Percentiles rank a stretch among this genome's conserved stretches.
These are phyloP conservation scores for Syzygium aqueum DNA, from an alignment of 345 rosid genomes.

Conservation along the genomic window DNA sequence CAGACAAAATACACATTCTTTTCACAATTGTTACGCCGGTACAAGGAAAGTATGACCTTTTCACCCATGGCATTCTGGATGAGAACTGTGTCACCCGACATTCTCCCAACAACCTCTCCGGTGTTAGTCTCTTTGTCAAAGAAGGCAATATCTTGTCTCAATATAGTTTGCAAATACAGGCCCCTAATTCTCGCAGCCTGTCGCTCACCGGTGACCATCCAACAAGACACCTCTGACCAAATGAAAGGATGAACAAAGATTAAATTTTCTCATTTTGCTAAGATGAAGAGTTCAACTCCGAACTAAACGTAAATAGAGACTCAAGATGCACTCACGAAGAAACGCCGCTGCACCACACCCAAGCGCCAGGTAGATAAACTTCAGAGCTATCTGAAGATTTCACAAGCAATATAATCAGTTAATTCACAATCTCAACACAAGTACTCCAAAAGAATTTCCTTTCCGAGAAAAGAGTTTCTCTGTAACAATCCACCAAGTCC, in stretches of 20 bases:
- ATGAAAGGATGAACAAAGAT: neutral
- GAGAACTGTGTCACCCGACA: slow-evolving; percentile 91
- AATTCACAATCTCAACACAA: neutral
- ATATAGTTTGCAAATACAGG: slow-evolving; percentile 54
- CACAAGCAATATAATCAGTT: neutral
- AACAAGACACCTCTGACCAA: slow-evolving; percentile 62
- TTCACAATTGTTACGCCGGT: neutral
- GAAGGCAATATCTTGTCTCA: slow-evolving; percentile 73
- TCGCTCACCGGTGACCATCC: slow-evolving; percentile 89
- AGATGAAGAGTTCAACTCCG: neutral
- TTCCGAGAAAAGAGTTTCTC: neutral
- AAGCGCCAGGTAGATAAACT: slow-evolving; percentile 76
- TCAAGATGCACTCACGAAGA: slow-evolving; percentile 45
- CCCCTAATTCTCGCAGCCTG: slow-evolving; percentile 70
- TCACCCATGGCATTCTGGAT: slow-evolving; percentile 94
- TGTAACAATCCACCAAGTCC: neutral
- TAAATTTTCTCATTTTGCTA: neutral
- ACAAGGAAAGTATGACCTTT: slow-evolving; percentile 30
- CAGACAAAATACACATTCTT: neutral
- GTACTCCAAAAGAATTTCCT: neutral
- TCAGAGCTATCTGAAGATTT: slow-evolving; percentile 42
- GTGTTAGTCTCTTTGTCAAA: slow-evolving; percentile 76
- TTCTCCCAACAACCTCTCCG: slow-evolving; percentile 78
- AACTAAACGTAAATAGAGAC: neutral
- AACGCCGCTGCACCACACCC: slow-evolving; percentile 53